Base-by-base conservation (phyloP, 2,329 filamentous ascomycete genomes). In the Periconia digitata region DNA sequence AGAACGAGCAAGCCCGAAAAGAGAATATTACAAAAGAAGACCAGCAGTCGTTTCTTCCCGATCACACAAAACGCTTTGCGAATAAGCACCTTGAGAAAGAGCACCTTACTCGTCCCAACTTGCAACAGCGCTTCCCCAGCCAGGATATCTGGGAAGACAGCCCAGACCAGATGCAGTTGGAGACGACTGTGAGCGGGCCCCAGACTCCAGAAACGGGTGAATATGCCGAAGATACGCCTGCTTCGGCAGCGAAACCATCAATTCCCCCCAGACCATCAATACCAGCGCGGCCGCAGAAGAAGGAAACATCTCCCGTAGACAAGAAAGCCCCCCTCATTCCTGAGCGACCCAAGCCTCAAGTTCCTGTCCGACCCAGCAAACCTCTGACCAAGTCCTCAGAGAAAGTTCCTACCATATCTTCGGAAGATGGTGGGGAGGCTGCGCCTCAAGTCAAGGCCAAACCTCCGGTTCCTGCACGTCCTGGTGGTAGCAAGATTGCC, bases 131-230 rank as follows among this genome's bases (percentile, higher is more conserved):
- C 12, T 97, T 97, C 69, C 92, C 92, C 0, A 96, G 92, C 67
- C 85, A 85, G 46, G 92, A 97, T 72, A 85, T 96, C 36, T 96
- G 92, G 92, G 92, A 97, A 74, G 92, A 97, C 69, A 85, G 83
- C 0, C 92, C 92, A 1, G 90, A 95, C 60, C 92, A 89, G 62
- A 81, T 89, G 48, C 81, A 87, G 54, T 80, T 95, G 17, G 85
- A 91, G 62, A 88, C 92, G 0, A 92, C 87, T 0, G 85, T 95
- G 42, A 73, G 67, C 50, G 61, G 58, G 35, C 82, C 80, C 46
- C 75, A 79, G 22, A 76, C 80, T 2, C 74, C 76, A 18, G 77
- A 80, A 53, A 72, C 71, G 20, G 70, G 66, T 22, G 71, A 74
- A 40, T 69, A 69, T 39, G 66, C 62, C 8, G 66, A 68, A 16